Percentiles rank a stretch among this genome's conserved stretches.
Conservation (phyloP, 495 filamentous ascomycete genomes). For the Penicillium atrosanguineum region DNA sequence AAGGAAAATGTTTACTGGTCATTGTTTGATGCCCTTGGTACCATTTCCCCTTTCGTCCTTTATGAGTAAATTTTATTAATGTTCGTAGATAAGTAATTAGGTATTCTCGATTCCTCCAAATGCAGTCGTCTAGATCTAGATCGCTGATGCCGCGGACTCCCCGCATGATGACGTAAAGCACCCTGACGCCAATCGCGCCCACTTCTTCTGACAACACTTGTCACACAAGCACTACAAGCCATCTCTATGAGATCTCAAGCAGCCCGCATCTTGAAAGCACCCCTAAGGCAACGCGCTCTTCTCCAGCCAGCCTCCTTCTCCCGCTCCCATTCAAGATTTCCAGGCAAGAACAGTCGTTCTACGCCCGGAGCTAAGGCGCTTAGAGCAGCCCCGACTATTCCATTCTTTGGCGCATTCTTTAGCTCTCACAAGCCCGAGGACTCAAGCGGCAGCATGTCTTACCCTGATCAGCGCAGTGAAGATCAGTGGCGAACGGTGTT, state of each 20-base stretch:
- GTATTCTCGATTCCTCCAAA: neutral
- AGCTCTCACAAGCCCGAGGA: conserved; percentile 48
- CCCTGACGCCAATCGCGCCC: neutral
- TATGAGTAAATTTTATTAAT: neutral
- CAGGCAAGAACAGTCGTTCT: conserved; percentile 28
- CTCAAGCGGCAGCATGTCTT: conserved; percentile 61
- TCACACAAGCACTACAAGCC: neutral
- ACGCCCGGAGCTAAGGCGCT: conserved; percentile 37
- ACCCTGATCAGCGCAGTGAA: conserved; percentile 73
- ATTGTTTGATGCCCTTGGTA: neutral
- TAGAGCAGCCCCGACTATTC: conserved; percentile 66
- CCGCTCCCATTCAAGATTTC: conserved; percentile 19
- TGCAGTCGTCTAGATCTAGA: neutral
- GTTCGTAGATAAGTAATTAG: neutral
- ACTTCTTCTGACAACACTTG: neutral
- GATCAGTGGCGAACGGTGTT: conserved; percentile 88
- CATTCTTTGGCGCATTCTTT: conserved; percentile 80
- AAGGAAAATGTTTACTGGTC: neutral
- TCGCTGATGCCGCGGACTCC: conserved; percentile 1
- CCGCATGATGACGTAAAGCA: conserved; percentile 31
- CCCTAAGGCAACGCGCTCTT: conserved; percentile 22
- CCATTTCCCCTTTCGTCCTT: neutral
- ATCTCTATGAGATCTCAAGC: conserved; percentile 28
- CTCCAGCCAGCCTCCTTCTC: conserved; percentile 27
- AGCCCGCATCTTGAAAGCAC: conserved; percentile 47